Evolutionary conservation across 2,329 filamentous ascomycete genomes (phyloP), one percentile per base, ranked within the genome.

Genomic region (Xylariaceae sp.): DNA sequence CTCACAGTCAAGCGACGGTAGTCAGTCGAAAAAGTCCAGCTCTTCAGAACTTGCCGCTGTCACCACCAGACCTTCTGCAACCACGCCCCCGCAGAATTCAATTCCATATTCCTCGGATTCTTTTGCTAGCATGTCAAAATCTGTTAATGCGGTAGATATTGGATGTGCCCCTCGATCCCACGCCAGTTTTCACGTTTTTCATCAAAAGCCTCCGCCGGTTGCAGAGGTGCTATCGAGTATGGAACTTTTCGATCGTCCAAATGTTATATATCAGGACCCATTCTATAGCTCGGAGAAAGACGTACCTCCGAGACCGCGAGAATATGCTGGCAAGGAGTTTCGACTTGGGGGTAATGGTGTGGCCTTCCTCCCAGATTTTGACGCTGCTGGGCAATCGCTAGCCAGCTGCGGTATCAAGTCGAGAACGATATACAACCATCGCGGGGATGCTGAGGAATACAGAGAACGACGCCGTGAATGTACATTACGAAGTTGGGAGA

Each of bases 281-380:
- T 92, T 88, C 69, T 97, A 96, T 71, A 89, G 92, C 66, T 81
- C 89, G 34, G 90, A 95, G 62, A 81, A 80, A 54, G 94, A 97
- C 73, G 88, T 97, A 0, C 92, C 92, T 10, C 81, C 87, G 45
- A 83, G 88, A 56, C 74, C 81, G 37, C 82, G 90, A 56, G 91
- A 96, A 73, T 97, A 96, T 74, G 93, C 89, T 5, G 93, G 93
- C 2, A 86, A 86, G 66, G 89, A 95, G 67, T 97, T 95, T 71
- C 88, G 85, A 59, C 76, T 97, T 5, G 82, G 86, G 68, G 88
- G 92, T 61, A 85, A 82, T 56, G 89, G 88, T 1, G 71, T 95
- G 6, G 90, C 89, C 0, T 96, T 86, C 73, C 82, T 97, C 1
- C 89, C 92, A 0, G 77, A 83, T 0, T 97, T 97, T 65, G 86